A percentile compares a stretch with the other conserved stretches of the same genome.
phyloP scores from a whole-genome alignment of 2,329 filamentous ascomycete genomes.

The Chrysosporium keratinophilum region DNA sequence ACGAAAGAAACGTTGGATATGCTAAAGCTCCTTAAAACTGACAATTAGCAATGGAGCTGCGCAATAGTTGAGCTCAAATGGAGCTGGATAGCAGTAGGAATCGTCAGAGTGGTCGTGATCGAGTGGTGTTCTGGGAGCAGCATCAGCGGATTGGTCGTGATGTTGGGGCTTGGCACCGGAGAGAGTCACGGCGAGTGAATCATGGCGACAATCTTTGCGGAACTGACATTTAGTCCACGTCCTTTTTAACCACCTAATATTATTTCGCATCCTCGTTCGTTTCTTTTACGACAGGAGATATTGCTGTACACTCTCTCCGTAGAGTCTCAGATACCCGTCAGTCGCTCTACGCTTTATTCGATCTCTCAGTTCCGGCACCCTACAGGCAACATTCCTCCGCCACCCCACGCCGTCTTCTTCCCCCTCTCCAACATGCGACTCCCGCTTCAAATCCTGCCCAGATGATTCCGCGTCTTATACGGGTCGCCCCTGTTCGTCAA shows the following conservation, averaged over 20 bases:
- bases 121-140: background rate
- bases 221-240: background rate
- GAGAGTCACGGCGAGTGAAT: background rate
- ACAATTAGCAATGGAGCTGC: background rate
- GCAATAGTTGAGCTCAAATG: background rate
- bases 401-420: background rate
- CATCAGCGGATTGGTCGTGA: too few species aligned
- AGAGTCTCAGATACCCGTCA: background rate
- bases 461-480: slow-evolving; percentile 10
- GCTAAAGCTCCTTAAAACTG: background rate
- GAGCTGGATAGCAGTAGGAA: background rate
- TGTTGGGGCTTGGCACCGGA: background rate
- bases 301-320: background rate
- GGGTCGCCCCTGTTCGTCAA: slow-evolving; percentile 1
- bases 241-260: too few species aligned
- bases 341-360: background rate
- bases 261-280: background rate
- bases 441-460: background rate
- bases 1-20: background rate
- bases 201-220: background rate
- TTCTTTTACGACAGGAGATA: background rate
- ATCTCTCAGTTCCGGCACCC: background rate
- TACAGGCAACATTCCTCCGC: background rate
- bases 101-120: background rate
- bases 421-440: slow-evolving; percentile 4